Conservation (phyloP, 495 filamentous ascomycete genomes). For the Penicillium ochrochloron region DNA sequence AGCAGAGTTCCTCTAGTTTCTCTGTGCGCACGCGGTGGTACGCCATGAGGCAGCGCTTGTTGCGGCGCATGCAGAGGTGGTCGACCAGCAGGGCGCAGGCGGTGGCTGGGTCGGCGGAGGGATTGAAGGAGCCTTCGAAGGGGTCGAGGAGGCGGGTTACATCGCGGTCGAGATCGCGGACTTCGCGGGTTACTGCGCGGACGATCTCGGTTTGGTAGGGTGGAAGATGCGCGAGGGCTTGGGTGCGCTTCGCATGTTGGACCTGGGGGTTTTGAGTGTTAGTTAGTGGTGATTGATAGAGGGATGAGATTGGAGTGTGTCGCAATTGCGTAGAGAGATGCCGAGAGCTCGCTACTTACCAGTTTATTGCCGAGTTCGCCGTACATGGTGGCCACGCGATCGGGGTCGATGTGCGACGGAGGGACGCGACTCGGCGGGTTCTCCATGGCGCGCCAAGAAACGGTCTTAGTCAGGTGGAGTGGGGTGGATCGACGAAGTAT, state of each 20-base stretch:
- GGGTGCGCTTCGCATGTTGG: conserved; percentile 95
- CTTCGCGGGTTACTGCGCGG: conserved; percentile 84
- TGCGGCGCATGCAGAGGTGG: conserved; percentile 91
- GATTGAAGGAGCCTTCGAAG: conserved; percentile 83
- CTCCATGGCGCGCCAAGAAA: conserved; percentile 36
- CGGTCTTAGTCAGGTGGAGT: conserved; percentile 33
- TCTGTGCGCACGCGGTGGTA: conserved; percentile 91
- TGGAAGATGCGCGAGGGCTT: conserved; percentile 83
- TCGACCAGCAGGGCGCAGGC: conserved; percentile 90
- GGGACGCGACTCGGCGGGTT: conserved; percentile 25
- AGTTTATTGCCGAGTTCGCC: conserved; percentile 89
- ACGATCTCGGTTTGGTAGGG: conserved; percentile 94
- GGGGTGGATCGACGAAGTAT: conserved; percentile 13
- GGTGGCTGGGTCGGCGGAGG: conserved; percentile 77
- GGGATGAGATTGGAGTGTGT: not conserved
- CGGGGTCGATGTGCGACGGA: conserved; percentile 21
- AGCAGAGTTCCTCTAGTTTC: conserved; percentile 92
- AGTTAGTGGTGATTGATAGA: not conserved
- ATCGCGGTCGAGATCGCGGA: conserved; percentile 92
- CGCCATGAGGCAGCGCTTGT: conserved; percentile 94
- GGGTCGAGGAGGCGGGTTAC: conserved; percentile 79
- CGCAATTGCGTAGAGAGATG: not conserved
- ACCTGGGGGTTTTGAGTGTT: conserved; percentile 57
- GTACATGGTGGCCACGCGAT: conserved; percentile 68
- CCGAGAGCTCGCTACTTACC: conserved; percentile 44